Percentiles rank a stretch among this genome's conserved stretches.
phyloP scores from a whole-genome alignment of 2,329 filamentous ascomycete species.

The Aspergillus flavus region DNA sequence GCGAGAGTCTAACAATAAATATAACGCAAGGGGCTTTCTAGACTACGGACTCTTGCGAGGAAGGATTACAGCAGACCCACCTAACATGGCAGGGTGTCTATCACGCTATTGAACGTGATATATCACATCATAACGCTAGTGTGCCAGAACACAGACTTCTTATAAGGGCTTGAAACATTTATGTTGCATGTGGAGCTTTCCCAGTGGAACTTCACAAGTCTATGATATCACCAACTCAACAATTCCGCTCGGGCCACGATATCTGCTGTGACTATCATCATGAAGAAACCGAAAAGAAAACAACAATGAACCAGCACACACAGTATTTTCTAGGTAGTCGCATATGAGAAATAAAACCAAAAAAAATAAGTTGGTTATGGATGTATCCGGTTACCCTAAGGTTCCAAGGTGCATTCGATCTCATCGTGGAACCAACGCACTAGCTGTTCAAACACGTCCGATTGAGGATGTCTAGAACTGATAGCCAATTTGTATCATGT shows the following conservation, averaged over 20 bases:
- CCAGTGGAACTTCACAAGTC: neutral
- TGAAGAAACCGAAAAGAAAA: neutral
- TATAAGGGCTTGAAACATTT: neutral
- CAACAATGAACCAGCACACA: neutral
- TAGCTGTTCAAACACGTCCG: neutral
- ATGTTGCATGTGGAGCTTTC: neutral
- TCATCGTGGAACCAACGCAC: too few relatives aligned
- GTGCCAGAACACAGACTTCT: neutral
- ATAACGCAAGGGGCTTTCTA: neutral
- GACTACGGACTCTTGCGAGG: neutral
- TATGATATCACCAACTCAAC: neutral
- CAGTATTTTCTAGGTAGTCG: neutral
- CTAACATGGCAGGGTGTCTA: neutral
- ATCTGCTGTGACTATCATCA: neutral
- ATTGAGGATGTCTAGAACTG: neutral
- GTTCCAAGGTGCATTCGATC: neutral
- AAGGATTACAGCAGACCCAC: neutral
- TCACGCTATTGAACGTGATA: neutral
- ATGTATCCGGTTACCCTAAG: too few relatives aligned
- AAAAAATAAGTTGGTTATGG: too few relatives aligned
- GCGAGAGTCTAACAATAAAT: neutral
- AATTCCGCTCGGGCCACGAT: neutral
- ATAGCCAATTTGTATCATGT: neutral
- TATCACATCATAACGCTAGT: neutral
- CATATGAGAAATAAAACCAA: too few relatives aligned